Evolutionary conservation across 306 rosid genomes (phyloP).

Genomic region (Dalbergia oliveri): DNA sequence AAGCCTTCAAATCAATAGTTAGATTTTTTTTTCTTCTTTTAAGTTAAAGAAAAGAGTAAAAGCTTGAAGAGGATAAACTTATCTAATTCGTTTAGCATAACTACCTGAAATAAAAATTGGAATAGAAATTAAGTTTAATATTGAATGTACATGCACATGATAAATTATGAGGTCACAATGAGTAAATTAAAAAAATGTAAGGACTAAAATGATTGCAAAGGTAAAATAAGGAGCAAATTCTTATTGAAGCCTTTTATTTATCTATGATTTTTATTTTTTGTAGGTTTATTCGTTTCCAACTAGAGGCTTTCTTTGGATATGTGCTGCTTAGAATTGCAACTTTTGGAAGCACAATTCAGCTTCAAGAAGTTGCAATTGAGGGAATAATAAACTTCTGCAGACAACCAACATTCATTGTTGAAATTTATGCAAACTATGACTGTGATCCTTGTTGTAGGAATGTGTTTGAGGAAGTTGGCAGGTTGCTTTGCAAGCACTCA

Average conservation of each 20-base stretch:
- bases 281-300: constrained; percentile 79
- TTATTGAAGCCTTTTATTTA: no score
- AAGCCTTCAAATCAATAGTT: no score
- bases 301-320: constrained; percentile 77
- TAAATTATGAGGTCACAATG: no score
- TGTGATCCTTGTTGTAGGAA: constrained; percentile 77
- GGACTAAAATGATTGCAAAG: no score
- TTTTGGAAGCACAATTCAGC: constrained; percentile 62
- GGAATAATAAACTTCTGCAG: constrained; percentile 89
- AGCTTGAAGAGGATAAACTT: no score
- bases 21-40: no score
- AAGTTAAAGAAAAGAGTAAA: no score
- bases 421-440: constrained; percentile 75
- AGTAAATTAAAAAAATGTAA: no score
- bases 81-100: no score
- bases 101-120: no score
- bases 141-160: no score
- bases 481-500: constrained; percentile 83
- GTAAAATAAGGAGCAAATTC: background rate
- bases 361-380: constrained; percentile 93
- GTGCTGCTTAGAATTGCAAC: constrained; percentile 68
- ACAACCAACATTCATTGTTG: constrained; percentile 73
- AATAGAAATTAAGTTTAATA: no score
- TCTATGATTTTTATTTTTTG: constrained; percentile 20
- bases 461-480: constrained; percentile 80